phyloP scores from a whole-genome alignment of 2,329 filamentous ascomycete species.

The Blumeriella jaapii region DNA sequence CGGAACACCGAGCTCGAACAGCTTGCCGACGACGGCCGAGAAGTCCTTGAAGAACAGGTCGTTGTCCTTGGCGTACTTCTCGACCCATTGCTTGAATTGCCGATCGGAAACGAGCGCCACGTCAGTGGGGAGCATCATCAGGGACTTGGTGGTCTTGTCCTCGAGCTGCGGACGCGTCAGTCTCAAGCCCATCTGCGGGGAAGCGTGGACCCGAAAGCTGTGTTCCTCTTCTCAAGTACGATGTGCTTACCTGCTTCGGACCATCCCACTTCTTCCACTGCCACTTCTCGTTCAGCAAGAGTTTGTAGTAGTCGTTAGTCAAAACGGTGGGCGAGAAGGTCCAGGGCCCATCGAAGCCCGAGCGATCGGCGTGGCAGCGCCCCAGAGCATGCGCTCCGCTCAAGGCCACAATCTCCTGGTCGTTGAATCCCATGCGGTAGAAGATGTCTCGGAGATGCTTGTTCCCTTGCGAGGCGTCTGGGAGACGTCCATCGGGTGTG shows the following conservation, averaged over 20 bases:
- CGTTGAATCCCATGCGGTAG: constrained; percentile 93
- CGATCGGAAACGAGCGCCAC: constrained; percentile 82
- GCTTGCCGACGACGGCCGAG: constrained; percentile 60
- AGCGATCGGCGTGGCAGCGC: constrained; percentile 79
- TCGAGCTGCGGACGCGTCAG: constrained; percentile 47
- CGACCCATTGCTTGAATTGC: constrained; percentile 66
- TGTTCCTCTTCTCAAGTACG: constrained; percentile 1
- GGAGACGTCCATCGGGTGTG: constrained; percentile 86
- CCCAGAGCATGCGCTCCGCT: constrained; percentile 78
- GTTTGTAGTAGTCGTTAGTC: constrained; percentile 89
- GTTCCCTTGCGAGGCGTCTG: constrained; percentile 67
- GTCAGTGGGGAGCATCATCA: constrained; percentile 98
- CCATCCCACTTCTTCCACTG: constrained; percentile 83
- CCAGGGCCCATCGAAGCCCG: constrained; percentile 82
- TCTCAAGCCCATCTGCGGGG: too few species aligned
- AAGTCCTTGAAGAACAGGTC: constrained; percentile 93
- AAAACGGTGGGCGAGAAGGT: constrained; percentile 83
- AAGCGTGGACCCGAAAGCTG: too few species aligned
- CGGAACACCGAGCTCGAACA: constrained; percentile 91
- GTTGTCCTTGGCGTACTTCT: constrained; percentile 86
- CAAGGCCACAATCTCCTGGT: constrained; percentile 91
- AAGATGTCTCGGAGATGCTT: constrained; percentile 88
- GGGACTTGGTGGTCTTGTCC: constrained; percentile 71
- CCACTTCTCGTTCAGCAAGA: constrained; percentile 90
- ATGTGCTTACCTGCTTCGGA: constrained; percentile 50